These are phyloP conservation scores for Furcasterigmium furcatum DNA, from an alignment of 2,329 filamentous ascomycete species.

Conservation along the genomic window DNA sequence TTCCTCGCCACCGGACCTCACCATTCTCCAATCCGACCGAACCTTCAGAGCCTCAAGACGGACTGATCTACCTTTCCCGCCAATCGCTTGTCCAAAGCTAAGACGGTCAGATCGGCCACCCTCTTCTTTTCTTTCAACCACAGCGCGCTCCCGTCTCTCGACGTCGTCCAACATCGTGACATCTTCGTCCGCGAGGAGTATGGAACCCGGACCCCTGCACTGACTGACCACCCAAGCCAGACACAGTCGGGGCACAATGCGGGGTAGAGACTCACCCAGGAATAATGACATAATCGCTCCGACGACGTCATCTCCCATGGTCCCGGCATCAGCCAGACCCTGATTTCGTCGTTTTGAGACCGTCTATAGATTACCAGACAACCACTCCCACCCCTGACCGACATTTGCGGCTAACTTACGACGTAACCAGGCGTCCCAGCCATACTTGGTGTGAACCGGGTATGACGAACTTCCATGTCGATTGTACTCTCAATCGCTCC, in stretches of 20 bases:
- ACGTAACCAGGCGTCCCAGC: too few species aligned
- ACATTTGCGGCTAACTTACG: background rate
- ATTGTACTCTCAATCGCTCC: too few species aligned
- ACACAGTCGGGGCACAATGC: background rate
- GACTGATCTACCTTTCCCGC: background rate
- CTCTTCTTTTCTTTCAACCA: too few species aligned
- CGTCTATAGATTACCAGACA: background rate
- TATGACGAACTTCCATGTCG: too few species aligned
- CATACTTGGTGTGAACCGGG: too few species aligned
- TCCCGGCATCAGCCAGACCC: background rate
- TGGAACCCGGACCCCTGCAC: background rate
- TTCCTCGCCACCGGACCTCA: constrained; percentile 5
- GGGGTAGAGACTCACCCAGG: background rate
- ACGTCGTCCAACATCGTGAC: background rate
- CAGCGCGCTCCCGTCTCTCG: background rate
- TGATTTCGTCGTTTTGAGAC: background rate
- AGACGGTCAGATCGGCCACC: background rate
- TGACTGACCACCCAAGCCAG: background rate
- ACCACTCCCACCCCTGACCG: background rate
- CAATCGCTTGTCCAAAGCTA: background rate
- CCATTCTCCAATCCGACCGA: background rate
- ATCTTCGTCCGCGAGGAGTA: too few species aligned
- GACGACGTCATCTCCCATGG: constrained; percentile 2
- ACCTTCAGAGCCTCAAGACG: background rate
- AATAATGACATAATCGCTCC: background rate